Conservation (phyloP, 2,329 filamentous ascomycete genomes). For the Chrysoporthe austroafricana region DNA sequence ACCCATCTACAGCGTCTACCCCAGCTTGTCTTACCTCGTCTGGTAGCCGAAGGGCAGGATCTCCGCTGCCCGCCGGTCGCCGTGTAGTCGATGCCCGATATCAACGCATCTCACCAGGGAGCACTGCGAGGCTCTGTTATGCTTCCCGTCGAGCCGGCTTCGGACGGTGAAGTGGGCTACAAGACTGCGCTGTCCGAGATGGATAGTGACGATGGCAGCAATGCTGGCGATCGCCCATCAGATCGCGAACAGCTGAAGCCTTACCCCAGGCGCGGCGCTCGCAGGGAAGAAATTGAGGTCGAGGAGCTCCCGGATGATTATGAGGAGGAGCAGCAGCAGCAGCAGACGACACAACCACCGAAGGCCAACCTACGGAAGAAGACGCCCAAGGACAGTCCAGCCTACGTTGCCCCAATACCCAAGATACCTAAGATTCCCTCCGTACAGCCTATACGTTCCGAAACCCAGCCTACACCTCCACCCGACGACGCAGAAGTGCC, state of each 20-base stretch:
- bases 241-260: constrained; percentile 1
- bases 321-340: not conserved
- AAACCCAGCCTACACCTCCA: constrained; percentile 16
- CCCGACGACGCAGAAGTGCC: not conserved
- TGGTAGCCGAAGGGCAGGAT: not conserved
- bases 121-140: constrained; percentile 21
- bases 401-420: constrained; percentile 46
- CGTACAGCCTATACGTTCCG: constrained; percentile 39
- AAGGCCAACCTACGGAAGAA: constrained; percentile 23
- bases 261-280: not conserved
- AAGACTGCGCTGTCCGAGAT: constrained; percentile 20
- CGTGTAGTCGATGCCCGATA: constrained; percentile 14
- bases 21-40: constrained; percentile 2
- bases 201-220: constrained; percentile 7
- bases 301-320: constrained; percentile 22
- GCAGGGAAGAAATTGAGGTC: constrained; percentile 22
- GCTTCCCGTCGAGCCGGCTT: constrained; percentile 18
- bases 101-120: constrained; percentile 21
- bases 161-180: constrained; percentile 12
- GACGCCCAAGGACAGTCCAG: constrained; percentile 34
- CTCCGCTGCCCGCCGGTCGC: not conserved
- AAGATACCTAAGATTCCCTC: constrained; percentile 40
- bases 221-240: not conserved
- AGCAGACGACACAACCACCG: constrained; percentile 2
- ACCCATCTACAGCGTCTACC: not conserved